These are phyloP conservation scores for Tagetes patula DNA, from an alignment of 129 eudicot genomes.

Conservation along the genomic window DNA sequence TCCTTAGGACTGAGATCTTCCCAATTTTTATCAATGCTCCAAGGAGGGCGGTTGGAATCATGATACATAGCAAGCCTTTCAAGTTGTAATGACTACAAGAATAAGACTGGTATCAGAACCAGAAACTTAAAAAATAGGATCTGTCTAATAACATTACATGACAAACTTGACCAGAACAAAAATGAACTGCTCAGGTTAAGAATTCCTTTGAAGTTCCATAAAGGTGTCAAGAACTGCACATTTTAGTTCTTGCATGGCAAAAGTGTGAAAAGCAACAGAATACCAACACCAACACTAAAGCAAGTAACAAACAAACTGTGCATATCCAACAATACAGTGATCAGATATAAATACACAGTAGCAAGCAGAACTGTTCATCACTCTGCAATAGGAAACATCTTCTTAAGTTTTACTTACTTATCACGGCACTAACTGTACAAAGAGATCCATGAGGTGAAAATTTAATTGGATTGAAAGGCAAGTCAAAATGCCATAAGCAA, in stretches of 20 bases:
- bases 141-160: slow-evolving; percentile 1
- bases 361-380: slow-evolving; percentile 3
- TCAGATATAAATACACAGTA: slow-evolving; percentile 7
- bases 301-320: slow-evolving; percentile 6
- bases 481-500: neutral
- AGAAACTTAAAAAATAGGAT: neutral
- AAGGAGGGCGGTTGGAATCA: slow-evolving; percentile 83
- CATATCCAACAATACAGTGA: slow-evolving; percentile 22
- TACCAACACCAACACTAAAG: slow-evolving; percentile 8
- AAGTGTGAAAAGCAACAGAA: slow-evolving; percentile 17
- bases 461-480: neutral
- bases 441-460: slow-evolving; percentile 1
- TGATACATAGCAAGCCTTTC: slow-evolving; percentile 98
- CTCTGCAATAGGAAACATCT: slow-evolving; percentile 1
- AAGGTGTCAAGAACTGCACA: slow-evolving; percentile 16
- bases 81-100: slow-evolving; percentile 85
- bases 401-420: slow-evolving; percentile 5
- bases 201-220: slow-evolving; percentile 6
- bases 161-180: slow-evolving; percentile 3
- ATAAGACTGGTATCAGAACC: slow-evolving; percentile 17
- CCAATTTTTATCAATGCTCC: slow-evolving; percentile 81
- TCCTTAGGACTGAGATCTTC: slow-evolving; percentile 84
- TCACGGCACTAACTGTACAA: neutral
- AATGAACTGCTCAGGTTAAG: neutral
- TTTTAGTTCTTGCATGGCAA: slow-evolving; percentile 13